Base-by-base conservation (phyloP, 2,329 filamentous ascomycete species). In the Monosporascus sp. region DNA sequence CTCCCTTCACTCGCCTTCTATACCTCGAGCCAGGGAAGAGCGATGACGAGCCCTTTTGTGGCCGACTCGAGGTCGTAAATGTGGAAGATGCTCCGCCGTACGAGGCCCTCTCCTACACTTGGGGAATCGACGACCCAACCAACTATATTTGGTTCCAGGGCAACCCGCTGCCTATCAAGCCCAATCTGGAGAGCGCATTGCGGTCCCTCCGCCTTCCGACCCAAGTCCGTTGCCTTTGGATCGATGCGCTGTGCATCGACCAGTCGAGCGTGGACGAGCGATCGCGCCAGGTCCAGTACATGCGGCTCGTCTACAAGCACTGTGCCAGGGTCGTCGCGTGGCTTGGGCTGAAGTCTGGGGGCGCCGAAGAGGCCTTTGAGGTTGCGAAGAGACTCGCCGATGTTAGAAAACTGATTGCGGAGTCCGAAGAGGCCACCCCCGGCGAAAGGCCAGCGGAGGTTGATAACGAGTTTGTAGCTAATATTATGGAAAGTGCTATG, bases 41-140 rank as follows among this genome's bases (percentile, higher is more conserved):
- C 24, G 24, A 26, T 26, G 5, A 26, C 24, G 24, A 26, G 24
- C 24, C 24, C 24, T 26, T 26, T 26, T 26, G 24, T 7, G 24
- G 24, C 24, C 24, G 24, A 26, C 24, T 26, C 24, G 24, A 26
- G 24, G 24, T 26, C 24, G 24, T 26, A 26, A 26, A 26, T 26
- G 24, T 26, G 24, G 24, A 26, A 26, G 24, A 26, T 26, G 24
- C 24, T 26, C 24, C 24, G 24, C 24, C 24, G 24, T 55, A 46
- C 35, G 50, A 55, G n/a, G 53, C 53, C n/a, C 53, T 55, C 6
- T 55, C 53, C 24, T 55, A 55, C 47, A 51, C 53, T 17, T 55
- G 53, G 53, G 53, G 53, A n/a, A 49, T 46, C 31, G 11, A 6
- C 14, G 7, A 17, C 8, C 40, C 9, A 3, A 51, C 49, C n/a